Evolutionary conservation across 495 filamentous ascomycete genomes (phyloP), one percentile per base, ranked within the genome.

Genomic region (Daldinia grandis): DNA sequence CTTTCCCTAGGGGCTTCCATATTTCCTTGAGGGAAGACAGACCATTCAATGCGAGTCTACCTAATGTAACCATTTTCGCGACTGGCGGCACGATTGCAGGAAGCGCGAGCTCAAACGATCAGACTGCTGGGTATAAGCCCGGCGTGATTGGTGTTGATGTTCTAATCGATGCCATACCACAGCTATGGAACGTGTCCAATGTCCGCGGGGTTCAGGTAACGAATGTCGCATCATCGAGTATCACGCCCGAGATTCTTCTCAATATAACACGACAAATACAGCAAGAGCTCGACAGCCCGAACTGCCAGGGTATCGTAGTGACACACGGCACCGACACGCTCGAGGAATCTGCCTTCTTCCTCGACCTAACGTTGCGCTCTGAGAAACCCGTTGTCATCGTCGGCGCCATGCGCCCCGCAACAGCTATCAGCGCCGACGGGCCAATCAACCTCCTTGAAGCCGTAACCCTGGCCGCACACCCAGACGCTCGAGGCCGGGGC

Each of bases 251-350:
- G 35, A 78, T 85, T 66, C 78, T 81, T 12, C 72, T 85, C 35
- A 79, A 78, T 57, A 67, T 84, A 50, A 76, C 80, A 42, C 75
- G 81, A 49, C 72, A 74, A 24, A 76, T 85, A 53, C 81, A 82
- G 69, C 62, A 55, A 8, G 77, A 78, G 54, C 77, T 84, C 65
- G 76, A 81, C 37, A 80, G 81, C 64, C 78, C 80, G 15, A 76
- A 77, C 50, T 81, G 81, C 69, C 72, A 79, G 40, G 82, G 83
- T 17, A 82, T 81, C 4, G 81, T 85, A 21, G 72, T 86, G 57
- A 85, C 84, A 56, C 84, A 86, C 69, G 83, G 84, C 62, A 86
- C 84, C 27, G 84, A 86, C 69, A 83, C 82, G 0, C 75, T 85
- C 24, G 83, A 86, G 60, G 84, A 86, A 72, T 80, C 82, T 0